A percentile compares a stretch with the other conserved stretches of the same genome.
These are phyloP conservation scores for Boletus pseudo-olivaceus DNA, from an alignment of 768 basidiomycete genomes.

Conservation along the genomic window DNA sequence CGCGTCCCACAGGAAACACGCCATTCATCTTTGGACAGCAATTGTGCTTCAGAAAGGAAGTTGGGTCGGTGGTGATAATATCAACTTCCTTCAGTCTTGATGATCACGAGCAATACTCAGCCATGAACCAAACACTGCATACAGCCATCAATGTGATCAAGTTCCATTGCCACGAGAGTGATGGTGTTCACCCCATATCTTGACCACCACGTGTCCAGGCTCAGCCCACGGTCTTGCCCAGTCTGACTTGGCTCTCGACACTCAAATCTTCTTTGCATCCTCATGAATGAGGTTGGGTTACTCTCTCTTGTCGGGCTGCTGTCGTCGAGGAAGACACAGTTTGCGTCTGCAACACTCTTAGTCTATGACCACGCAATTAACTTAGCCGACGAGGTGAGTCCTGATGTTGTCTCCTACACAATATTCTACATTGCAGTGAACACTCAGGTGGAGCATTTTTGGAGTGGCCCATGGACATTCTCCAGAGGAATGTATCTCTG, in stretches of 20 bases:
- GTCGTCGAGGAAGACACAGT: neutral
- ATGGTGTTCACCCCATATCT: neutral
- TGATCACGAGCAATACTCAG: neutral
- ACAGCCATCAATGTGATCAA: neutral
- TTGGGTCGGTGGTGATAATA: neutral
- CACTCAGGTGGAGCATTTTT: slow-evolving; percentile 10
- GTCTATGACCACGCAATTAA: slow-evolving; percentile 12
- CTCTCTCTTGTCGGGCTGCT: neutral
- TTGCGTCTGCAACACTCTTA: slow-evolving; percentile 6
- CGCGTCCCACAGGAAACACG: neutral
- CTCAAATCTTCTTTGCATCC: neutral
- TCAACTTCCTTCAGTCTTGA: neutral
- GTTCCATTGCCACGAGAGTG: neutral
- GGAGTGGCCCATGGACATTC: slow-evolving; percentile 11
- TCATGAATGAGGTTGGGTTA: neutral
- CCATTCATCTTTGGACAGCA: neutral
- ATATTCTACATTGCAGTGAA: neutral
- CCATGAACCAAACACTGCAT: neutral
- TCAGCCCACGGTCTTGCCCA: neutral
- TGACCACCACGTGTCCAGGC: neutral
- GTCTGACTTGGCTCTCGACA: neutral
- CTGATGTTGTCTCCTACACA: neutral
- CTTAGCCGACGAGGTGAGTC: slow-evolving; percentile 5
- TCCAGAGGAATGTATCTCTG: slow-evolving; percentile 10
- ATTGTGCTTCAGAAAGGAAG: neutral